A percentile compares a stretch with the other conserved stretches of the same genome.
Evolutionary conservation across 441 rosid genomes (phyloP).

Genomic region (Rhodomyrtus psidioides): DNA sequence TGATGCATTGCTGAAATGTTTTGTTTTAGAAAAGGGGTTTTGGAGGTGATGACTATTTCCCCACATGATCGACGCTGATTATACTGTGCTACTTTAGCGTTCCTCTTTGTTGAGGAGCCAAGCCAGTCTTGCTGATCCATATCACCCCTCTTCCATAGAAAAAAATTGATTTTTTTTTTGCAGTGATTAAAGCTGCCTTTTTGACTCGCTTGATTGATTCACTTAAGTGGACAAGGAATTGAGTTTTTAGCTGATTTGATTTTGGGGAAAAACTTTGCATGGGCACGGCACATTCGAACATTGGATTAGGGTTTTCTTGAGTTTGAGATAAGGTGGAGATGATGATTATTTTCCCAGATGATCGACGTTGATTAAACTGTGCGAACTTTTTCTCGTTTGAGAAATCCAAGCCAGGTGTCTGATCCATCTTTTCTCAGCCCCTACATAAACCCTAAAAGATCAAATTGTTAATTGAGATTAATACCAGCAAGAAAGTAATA

Average conservation of each 20-base stretch:
- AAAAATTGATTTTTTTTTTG: too few species aligned
- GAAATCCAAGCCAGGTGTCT: slow-evolving; percentile 15
- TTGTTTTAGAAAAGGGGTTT: neutral
- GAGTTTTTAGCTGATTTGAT: neutral
- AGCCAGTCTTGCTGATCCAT: slow-evolving; percentile 7
- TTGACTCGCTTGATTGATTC: neutral
- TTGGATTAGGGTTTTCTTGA: neutral
- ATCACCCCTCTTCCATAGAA: neutral
- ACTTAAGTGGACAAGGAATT: neutral
- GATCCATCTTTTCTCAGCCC: slow-evolving; percentile 8
- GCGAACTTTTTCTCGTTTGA: neutral
- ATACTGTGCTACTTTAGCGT: slow-evolving; percentile 8
- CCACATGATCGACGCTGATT: slow-evolving; percentile 32
- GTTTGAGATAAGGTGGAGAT: neutral
- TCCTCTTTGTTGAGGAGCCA: neutral
- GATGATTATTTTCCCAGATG: slow-evolving; percentile 24
- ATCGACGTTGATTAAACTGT: slow-evolving; percentile 17
- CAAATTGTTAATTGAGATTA: neutral
- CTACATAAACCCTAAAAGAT: neutral
- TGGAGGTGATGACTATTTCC: slow-evolving; percentile 32
- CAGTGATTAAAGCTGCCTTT: too few species aligned
- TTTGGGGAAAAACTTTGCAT: neutral
- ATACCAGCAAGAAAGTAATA: too few species aligned
- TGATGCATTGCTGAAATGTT: neutral
- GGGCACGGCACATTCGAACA: neutral